These are phyloP conservation scores for Ophiostoma fasciatum DNA, from an alignment of 2,329 filamentous ascomycete species.

Conservation along the genomic window DNA sequence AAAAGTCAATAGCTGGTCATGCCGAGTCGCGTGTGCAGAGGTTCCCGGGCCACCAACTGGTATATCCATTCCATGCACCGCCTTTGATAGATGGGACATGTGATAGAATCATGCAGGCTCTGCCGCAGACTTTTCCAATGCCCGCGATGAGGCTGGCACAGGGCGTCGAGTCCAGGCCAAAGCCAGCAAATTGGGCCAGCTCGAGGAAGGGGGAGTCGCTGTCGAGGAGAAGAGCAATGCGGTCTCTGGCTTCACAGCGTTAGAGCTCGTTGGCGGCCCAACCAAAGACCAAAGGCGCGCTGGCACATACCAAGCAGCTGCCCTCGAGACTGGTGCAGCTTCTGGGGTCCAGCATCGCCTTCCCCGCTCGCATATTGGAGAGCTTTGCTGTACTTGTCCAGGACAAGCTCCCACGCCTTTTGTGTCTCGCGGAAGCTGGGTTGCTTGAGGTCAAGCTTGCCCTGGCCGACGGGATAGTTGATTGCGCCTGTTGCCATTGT, in stretches of 20 bases:
- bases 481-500: neutral
- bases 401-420: neutral
- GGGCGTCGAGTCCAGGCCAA: conserved; percentile 1
- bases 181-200: neutral
- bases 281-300: too few species aligned
- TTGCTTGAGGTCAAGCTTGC: neutral
- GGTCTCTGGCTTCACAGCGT: neutral
- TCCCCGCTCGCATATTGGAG: neutral
- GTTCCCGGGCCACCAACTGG: too few species aligned
- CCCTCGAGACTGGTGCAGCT: neutral
- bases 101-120: neutral
- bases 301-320: neutral
- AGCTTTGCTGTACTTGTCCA: neutral
- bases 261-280: neutral
- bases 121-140: neutral
- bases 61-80: conserved; percentile 1
- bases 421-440: neutral
- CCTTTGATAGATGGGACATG: conserved; percentile 1
- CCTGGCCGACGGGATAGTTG: neutral
- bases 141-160: conserved; percentile 1
- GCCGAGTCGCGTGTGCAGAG: too few species aligned
- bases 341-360: neutral
- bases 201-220: neutral
- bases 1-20: too few species aligned
- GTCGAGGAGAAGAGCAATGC: neutral